Base-by-base conservation (phyloP, 129 eudicot species). In the Flaveria ramosissima region DNA sequence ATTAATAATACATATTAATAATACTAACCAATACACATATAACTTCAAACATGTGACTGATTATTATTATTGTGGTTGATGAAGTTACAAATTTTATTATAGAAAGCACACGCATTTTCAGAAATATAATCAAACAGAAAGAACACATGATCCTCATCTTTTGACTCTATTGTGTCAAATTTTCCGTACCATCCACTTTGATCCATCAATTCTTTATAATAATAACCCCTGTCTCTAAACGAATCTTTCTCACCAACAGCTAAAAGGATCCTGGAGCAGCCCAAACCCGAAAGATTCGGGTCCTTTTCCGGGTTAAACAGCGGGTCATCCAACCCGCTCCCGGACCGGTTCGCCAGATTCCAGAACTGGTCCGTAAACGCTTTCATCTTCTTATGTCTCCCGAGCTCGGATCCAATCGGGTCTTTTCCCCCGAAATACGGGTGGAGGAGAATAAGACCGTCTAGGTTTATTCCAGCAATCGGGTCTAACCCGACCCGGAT, bases 151-250 rank as follows among this genome's bases (percentile, higher is more conserved):
- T 53, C 74, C 46, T 86, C 88, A 4, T 76, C 88, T 15, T 55
- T 39, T 2, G 81, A 24, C 39, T 88, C 86, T 42, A 85, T 45
- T 16, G 79, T 20, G 59, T 88, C 82, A 16, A 79, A 70, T 0
- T 21, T 53, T 7, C 89, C 90, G 0, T 8, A 7, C 89, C 93
- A 88, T 12, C 84, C 84, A 64, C 86, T 85, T 24, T 72, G 56
- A 5, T 64, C 78, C 75, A 86, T 48, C 50, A 70, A 64, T 15
- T 79, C 83, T 26, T 51, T 41, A 53, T 86, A 86, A 42, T 26
- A 15, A 21, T 56, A 30, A 41, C 86, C 89, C 20, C 89, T 79
- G 15, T 77, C 83, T 64, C 53, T 83, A 17, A 86, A 68, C 9
- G 27, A 1, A 64, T 86, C 89, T 45, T 72, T 68, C 72, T 78